Evolutionary conservation across 306 rosid genomes (phyloP), one percentile per base, ranked within the genome.

Genomic region (Castanopsis chinensis): DNA sequence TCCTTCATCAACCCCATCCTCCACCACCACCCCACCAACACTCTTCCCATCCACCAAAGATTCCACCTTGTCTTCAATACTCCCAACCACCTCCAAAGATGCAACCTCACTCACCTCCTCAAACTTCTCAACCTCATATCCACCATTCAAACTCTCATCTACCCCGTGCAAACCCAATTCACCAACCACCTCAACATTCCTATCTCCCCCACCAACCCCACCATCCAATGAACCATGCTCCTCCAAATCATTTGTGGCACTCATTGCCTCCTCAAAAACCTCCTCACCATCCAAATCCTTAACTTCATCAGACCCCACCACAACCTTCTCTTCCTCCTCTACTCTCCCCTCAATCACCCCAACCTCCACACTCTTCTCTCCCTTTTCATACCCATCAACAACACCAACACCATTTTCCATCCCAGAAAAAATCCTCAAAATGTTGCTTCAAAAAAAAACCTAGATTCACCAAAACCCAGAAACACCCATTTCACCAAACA

Each of bases 331-430:
- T 13, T 49, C 53, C 53, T 49, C 84, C 73, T 69, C 79, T 8
- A 52, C 30, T 55, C 72, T 74, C 79, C 80, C 92, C 69, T 49
- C 78, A 9, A 82, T 72, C 74, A 82, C 85, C 77, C 78, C 89
- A 69, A 35, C 80, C 5, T 45, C 88, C 74, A 58, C 83, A 79
- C 68, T 80, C 79, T 85, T 79, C 78, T 87, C 90, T 33, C 57
- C 88, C 83, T 37, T 75, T 25, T 79, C 74, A 79, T 80, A 78
- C 65, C 81, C 89, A 72, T 72, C 77, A 54, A 79, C 74, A 84
- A 77, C 69, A 67, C 71, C 88, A 73, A 71, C 87, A 78, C 85
- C 88, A 84, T 85, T 82, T 76, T 89, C 98, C 97, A 92, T 88
- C 69, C 73, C 52, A 12, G 17, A 3, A 11, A 74, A 76, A 85